Evolutionary conservation across 257 asterid genomes (phyloP).

Genomic region (Nicotiana otophora): DNA sequence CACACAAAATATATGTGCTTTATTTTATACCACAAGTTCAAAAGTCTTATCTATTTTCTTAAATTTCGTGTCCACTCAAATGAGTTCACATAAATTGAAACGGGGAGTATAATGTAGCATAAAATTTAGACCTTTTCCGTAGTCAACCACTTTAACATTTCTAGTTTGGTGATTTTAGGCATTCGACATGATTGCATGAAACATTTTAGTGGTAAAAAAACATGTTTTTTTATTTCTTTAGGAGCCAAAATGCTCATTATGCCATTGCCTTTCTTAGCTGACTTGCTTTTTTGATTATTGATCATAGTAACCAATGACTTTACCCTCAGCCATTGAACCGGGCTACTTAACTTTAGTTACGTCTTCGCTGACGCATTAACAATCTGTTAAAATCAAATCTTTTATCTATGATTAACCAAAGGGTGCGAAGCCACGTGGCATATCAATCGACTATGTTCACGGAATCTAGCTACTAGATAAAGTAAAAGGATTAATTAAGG

Average conservation of each 20-base stretch:
- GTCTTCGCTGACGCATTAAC: neutral
- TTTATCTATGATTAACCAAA: neutral
- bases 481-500: neutral
- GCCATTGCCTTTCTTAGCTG: neutral
- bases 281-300: neutral
- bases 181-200: neutral
- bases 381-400: neutral
- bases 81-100: too few species aligned
- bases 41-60: too few species aligned
- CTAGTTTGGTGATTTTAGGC: neutral
- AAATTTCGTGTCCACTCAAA: too few species aligned
- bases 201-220: neutral
- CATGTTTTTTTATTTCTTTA: neutral
- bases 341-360: neutral
- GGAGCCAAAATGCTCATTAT: neutral
- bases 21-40: too few species aligned
- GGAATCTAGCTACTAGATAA: neutral
- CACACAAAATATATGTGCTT: too few species aligned
- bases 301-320: neutral
- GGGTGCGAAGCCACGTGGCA: neutral
- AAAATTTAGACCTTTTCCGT: too few species aligned
- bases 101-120: too few species aligned
- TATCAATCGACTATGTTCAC: neutral
- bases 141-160: neutral
- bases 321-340: neutral